Evolutionary conservation across 2,329 filamentous ascomycete species (phyloP), one percentile per base, ranked within the genome.

Genomic region (Penicillium sp.): DNA sequence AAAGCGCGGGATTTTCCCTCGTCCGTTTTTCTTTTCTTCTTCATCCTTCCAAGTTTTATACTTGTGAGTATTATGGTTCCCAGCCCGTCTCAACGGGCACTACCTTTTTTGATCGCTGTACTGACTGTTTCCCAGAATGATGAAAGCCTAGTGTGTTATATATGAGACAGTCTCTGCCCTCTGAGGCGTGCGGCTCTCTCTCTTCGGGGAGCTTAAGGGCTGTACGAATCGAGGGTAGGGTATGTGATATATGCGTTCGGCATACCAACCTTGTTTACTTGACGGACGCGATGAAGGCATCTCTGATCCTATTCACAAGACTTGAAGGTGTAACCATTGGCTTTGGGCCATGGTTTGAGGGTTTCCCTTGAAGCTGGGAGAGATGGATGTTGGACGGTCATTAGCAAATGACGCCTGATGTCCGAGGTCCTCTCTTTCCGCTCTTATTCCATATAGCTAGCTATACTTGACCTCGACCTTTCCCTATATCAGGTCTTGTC

Each of bases 11-110:
- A 59, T 52, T 50, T 48, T 52, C 48, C 38, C 55, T 50, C 49
- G 41, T 58, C 62, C 62, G 62, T 65, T 65, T 71, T 73, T 76
- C 71, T 77, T 78, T 68, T 69, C 65, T 72, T 83, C 79, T 85
- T 83, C 80, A 91, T 88, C 90, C 88, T 95, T 96, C 90, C 89
- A 88, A 87, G 90, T 96, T 94, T 95, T 94, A 85, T 83, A 84
- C 81, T 88, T 77, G 90, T 96, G 78, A 81, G 89, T 82, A 45
- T 39, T 32, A 32, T 38, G 52, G 51, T 57, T 38, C 31, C 39
- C 40, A 31, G 24, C 15, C 46, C 12, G 10, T 44, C 35, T 22
- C 12, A 48, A 37, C 15, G 26, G 17, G 19, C 2, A 12, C 22
- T 9, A 7, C n/a, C 4, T 8, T 34, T 56, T 55, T 53, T 59